Conservation (phyloP, 495 filamentous ascomycete species). For the Penicillium bialowiezense region DNA sequence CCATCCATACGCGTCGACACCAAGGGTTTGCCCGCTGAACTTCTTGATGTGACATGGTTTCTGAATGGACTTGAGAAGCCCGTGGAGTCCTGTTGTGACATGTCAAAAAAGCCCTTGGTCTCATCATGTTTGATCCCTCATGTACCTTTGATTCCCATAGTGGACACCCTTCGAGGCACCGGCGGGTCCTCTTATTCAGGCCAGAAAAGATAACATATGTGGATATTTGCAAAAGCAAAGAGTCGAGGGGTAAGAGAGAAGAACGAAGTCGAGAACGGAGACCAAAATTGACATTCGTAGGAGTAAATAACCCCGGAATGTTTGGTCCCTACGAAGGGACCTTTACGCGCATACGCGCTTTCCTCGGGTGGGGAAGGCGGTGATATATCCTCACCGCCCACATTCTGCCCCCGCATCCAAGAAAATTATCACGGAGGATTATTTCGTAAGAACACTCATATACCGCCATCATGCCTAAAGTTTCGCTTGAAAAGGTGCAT, state of each 20-base stretch:
- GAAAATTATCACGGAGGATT: conserved; percentile 20
- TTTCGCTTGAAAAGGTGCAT: conserved; percentile 67
- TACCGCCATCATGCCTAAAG: conserved; percentile 61
- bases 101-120: not conserved
- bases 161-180: conserved; percentile 31
- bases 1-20: conserved; percentile 97
- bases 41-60: conserved; percentile 82
- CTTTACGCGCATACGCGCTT: conserved; percentile 30
- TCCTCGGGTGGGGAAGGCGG: conserved; percentile 23
- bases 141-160: conserved; percentile 72
- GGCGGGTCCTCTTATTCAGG: conserved; percentile 32
- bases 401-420: conserved; percentile 20
- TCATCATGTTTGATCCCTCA: not conserved
- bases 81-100: conserved; percentile 66
- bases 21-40: conserved; percentile 83
- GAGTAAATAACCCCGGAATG: conserved; percentile 32
- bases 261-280: conserved; percentile 3
- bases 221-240: conserved; percentile 4
- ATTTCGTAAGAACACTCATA: not conserved
- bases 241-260: conserved; percentile 1
- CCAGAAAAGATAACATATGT: conserved; percentile 17
- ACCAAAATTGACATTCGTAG: conserved; percentile 5
- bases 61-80: conserved; percentile 93
- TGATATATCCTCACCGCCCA: conserved; percentile 18
- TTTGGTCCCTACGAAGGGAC: conserved; percentile 15